Percentiles rank a stretch among this genome's conserved stretches.
These are phyloP conservation scores for Pseudonectria buxi DNA, from an alignment of 2,329 filamentous ascomycete species.

Conservation along the genomic window DNA sequence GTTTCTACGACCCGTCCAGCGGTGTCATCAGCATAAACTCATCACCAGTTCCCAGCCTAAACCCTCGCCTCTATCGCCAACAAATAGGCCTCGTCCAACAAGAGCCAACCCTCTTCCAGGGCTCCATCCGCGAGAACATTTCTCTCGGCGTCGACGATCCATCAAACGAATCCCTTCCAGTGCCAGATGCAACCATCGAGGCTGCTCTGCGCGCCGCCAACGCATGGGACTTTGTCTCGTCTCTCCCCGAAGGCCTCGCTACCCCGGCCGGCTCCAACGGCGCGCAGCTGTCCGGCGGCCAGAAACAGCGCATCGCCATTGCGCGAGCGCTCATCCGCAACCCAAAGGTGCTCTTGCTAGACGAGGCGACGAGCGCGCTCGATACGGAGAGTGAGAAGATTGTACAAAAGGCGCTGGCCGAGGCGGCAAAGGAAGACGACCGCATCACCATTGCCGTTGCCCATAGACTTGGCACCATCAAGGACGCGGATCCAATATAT, in stretches of 20 bases:
- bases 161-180: too few species aligned
- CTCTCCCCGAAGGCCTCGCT: slow-evolving; percentile 20
- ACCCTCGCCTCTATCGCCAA: slow-evolving; percentile 41
- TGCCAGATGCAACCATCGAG: slow-evolving; percentile 27
- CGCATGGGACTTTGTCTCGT: slow-evolving; percentile 37
- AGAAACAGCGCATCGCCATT: slow-evolving; percentile 50
- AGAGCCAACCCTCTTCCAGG: slow-evolving; percentile 62
- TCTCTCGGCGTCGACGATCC: slow-evolving; percentile 27
- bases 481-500: slow-evolving; percentile 22
- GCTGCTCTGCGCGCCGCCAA: slow-evolving; percentile 38
- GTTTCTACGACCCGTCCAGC: slow-evolving; percentile 32
- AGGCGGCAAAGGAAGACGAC: slow-evolving; percentile 1
- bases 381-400: slow-evolving; percentile 2
- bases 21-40: slow-evolving; percentile 40
- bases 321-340: slow-evolving; percentile 37
- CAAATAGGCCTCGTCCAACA: slow-evolving; percentile 48
- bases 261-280: slow-evolving; percentile 21
- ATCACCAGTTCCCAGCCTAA: too few species aligned
- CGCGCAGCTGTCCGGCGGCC: slow-evolving; percentile 42
- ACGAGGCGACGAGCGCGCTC: slow-evolving; percentile 2
- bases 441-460: slow-evolving; percentile 21
- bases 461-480: slow-evolving; percentile 11
- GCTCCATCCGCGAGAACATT: slow-evolving; percentile 77
- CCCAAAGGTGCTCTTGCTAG: slow-evolving; percentile 2
- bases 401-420: neutral